These are phyloP conservation scores for Yamadazyma laniorum DNA, from an alignment of 805 yeast species.

Conservation along the genomic window DNA sequence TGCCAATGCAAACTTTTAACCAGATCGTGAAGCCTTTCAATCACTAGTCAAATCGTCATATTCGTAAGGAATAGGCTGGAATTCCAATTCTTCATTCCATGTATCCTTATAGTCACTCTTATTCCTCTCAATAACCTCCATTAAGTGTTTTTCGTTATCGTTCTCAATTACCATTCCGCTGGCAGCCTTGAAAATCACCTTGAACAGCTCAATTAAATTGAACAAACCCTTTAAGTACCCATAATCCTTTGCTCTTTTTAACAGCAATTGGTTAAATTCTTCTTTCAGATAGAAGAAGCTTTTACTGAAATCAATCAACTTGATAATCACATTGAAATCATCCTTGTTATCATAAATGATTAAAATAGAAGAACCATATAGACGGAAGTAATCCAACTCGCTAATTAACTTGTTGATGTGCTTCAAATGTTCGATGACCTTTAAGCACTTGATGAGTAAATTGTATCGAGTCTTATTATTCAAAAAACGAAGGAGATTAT, in stretches of 20 bases:
- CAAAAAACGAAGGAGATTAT: conserved; percentile 69
- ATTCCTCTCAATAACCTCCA: conserved; percentile 11
- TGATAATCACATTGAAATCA: conserved; percentile 40
- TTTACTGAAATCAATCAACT: conserved; percentile 94
- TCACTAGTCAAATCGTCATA: conserved; percentile 11
- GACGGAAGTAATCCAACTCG: conserved; percentile 68
- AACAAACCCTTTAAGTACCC: conserved; percentile 85
- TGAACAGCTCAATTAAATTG: conserved; percentile 69
- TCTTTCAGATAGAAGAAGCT: conserved; percentile 31
- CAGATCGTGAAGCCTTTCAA: too few species aligned
- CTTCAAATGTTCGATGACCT: conserved; percentile 56
- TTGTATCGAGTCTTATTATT: conserved; percentile 72
- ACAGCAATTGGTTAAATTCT: conserved; percentile 1
- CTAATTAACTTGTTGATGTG: conserved; percentile 56
- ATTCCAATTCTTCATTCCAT: conserved; percentile 16
- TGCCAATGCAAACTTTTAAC: too few species aligned
- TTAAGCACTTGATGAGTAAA: conserved; percentile 64
- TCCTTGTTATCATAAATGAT: conserved; percentile 69
- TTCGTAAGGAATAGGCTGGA: conserved; percentile 4
- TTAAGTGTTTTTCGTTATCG: conserved; percentile 5
- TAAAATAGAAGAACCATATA: conserved; percentile 87
- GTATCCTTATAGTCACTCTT: conserved; percentile 12
- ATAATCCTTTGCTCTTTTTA: conserved; percentile 43
- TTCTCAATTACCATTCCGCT: conserved; percentile 37
- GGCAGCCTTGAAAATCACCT: conserved; percentile 54